Evolutionary conservation across 2,329 filamentous ascomycete species (phyloP), one percentile per base, ranked within the genome.

Genomic region (Orbilia brochopaga): DNA sequence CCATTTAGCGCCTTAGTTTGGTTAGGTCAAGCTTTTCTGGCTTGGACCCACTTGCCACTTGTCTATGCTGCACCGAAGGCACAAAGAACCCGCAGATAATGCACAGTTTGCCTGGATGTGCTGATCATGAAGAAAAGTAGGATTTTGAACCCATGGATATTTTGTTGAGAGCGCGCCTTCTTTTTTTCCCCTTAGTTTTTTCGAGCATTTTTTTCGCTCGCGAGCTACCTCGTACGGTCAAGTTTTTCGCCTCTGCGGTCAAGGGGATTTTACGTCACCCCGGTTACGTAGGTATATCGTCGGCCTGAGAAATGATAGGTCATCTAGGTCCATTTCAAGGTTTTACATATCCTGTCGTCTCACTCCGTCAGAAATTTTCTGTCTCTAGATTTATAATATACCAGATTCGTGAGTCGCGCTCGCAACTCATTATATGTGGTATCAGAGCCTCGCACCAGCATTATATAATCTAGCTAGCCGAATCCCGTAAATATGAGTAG

Each of bases 11-110:
- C 54, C 54, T 15, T 50, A 50, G 4, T 40, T 30, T 42, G 5
- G 24, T 32, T 19, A 55, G 30, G 42, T 59, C 66, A 70, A 70
- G 66, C 66, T 70, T 70, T 69, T 30, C 5, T 19, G 24, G 42
- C 46, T 4, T 32, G 32, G 66, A 70, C 65, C 65, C 65, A 64
- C 66, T 64, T 46, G 59, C 59, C 59, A 63, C 59, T 55, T 63
- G 40, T 53, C 48, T 60, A 44, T 53, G 58, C 35, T 63, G 52
- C 50, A 53, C 57, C 48, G 48, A 37, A 21, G 19, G 53, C n/a
- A n/a, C n/a, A n/a, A n/a, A n/a, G n/a, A n/a, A n/a, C n/a, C n/a
- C n/a, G n/a, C n/a, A n/a, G n/a, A n/a, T n/a, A 63, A 55, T 64
- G 32, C 61, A 70, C 66, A 37, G 54, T 50, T 30, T 30, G 51